phyloP scores from a whole-genome alignment of 129 eudicot species.

The Cynara cardunculus region DNA sequence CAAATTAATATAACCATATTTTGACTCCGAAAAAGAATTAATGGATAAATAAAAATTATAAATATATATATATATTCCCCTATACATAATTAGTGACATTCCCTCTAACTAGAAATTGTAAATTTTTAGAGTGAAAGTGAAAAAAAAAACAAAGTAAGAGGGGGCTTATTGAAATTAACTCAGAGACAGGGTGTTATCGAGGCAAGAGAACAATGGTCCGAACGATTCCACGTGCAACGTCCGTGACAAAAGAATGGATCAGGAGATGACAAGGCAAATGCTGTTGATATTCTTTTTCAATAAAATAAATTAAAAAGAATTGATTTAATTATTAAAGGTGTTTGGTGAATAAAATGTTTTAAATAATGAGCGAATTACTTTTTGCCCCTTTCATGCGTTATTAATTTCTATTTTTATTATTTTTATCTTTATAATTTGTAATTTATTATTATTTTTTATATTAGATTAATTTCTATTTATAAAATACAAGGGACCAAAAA shows the following conservation, averaged over 20 bases:
- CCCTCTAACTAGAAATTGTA: neutral
- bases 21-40: too few species aligned
- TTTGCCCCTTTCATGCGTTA: too few species aligned
- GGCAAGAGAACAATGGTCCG: constrained; percentile 31
- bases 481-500: too few species aligned
- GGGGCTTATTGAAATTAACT: neutral
- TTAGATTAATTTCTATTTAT: too few species aligned
- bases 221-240: constrained; percentile 36
- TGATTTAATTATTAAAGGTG: constrained; percentile 7
- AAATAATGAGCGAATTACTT: too few species aligned
- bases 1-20: too few species aligned
- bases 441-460: too few species aligned
- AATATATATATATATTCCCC: neutral
- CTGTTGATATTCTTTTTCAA: constrained; percentile 2
- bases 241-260: constrained; percentile 37
- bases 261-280: constrained; percentile 8
- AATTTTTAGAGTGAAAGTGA: neutral
- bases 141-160: constrained; percentile 15
- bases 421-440: too few species aligned
- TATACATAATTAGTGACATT: neutral
- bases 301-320: constrained; percentile 7
- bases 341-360: neutral
- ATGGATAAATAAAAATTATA: too few species aligned
- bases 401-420: too few species aligned
- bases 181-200: neutral